Conservation (phyloP, 495 filamentous ascomycete genomes). For the Immersiella caudata region DNA sequence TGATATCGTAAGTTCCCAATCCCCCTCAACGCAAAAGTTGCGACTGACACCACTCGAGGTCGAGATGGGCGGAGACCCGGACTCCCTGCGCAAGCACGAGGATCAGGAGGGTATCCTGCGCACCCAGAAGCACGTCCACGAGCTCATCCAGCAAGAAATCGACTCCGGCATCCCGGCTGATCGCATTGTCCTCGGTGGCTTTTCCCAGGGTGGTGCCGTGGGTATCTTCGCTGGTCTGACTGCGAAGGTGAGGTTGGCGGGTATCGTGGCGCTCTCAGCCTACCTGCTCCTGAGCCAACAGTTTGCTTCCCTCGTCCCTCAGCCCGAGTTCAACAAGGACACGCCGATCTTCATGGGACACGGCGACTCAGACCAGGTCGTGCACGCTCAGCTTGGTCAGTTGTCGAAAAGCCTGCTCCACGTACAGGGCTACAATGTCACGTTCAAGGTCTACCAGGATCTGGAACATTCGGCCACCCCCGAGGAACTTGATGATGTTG, state of each 20-base stretch:
- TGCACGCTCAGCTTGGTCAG: slow-evolving; percentile 68
- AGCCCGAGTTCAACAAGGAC: slow-evolving; percentile 69
- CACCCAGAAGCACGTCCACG: slow-evolving; percentile 74
- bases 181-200: slow-evolving; percentile 79
- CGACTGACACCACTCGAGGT: slow-evolving; percentile 21
- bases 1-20: slow-evolving; percentile 72
- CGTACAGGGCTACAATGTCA: slow-evolving; percentile 67
- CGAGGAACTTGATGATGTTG: slow-evolving; percentile 81
- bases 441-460: slow-evolving; percentile 71
- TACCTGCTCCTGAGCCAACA: slow-evolving; percentile 79
- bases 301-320: slow-evolving; percentile 64
- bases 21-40: not conserved
- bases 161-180: slow-evolving; percentile 78
- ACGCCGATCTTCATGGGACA: slow-evolving; percentile 91
- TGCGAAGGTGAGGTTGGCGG: slow-evolving; percentile 72
- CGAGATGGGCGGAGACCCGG: slow-evolving; percentile 46
- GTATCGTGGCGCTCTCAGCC: slow-evolving; percentile 82
- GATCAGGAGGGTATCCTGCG: slow-evolving; percentile 80
- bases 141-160: slow-evolving; percentile 79
- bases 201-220: slow-evolving; percentile 61
- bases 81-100: slow-evolving; percentile 51
- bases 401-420: slow-evolving; percentile 64
- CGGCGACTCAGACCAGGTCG: slow-evolving; percentile 71
- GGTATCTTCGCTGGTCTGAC: slow-evolving; percentile 69
- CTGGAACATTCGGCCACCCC: slow-evolving; percentile 77